Evolutionary conservation across 2,329 filamentous ascomycete genomes (phyloP), one percentile per base, ranked within the genome.

Genomic region (Colletotrichum navitas): DNA sequence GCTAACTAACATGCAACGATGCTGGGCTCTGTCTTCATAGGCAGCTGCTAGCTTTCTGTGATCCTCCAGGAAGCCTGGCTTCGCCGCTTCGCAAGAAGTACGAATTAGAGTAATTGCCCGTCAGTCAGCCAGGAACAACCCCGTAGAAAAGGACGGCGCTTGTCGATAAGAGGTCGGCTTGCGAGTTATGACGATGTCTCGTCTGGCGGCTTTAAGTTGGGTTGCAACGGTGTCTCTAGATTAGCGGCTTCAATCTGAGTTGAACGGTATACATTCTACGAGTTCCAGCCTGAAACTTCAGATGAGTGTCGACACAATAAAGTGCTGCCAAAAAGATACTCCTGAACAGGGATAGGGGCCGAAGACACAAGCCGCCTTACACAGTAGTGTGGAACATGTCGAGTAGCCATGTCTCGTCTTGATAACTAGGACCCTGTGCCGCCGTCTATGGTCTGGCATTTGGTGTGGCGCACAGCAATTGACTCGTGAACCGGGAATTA

Each of bases 231-330:
- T 47, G 36, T 63, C 52, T 39, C 59, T 63, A 16, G 41, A 29
- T 60, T 68, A 65, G 65, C 21, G 34, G 47, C 59, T 47, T 60
- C 63, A 45, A 68, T 65, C 63, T 71, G 69, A 59, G 65, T 64
- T 63, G 65, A 68, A 71, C 69, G 47, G 59, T 55, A 68, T 49
- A 49, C 59, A 60, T 60, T 71, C 69, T 68, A 49, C 54, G 68
- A 71, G 69, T 68, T 64, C 68, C 65, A 68, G 55, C 54, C 65
- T 71, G 65, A 71, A 71, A 71, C 69, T 64, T 68, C 59, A 47
- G 59, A 71, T 63, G 68, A 68, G 59, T 59, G 59, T 51, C 65
- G 65, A 71, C 63, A 56, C 59, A 39, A 39, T n/a, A 55, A 55
- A 49, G 32, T 34, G 39, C 32, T 54, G 36, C 54, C 59, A 55